These are phyloP conservation scores for Dittrichia graveolens DNA, from an alignment of 129 eudicot species.

Conservation along the genomic window DNA sequence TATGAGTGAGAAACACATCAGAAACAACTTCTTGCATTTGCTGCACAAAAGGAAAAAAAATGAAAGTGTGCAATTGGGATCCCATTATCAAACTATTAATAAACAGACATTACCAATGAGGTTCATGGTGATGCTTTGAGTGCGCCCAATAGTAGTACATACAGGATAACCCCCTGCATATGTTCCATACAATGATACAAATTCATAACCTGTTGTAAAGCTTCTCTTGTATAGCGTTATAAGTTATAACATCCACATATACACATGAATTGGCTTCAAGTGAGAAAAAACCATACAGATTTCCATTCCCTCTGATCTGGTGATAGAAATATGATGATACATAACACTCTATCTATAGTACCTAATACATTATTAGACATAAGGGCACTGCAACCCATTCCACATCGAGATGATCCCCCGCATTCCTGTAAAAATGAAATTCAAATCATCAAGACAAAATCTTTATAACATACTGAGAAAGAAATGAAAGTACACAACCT, in stretches of 20 bases:
- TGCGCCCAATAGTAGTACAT: constrained; percentile 68
- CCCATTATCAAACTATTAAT: neutral
- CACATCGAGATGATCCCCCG: constrained; percentile 82
- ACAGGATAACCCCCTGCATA: constrained; percentile 78
- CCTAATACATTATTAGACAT: constrained; percentile 60
- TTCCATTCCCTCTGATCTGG: neutral
- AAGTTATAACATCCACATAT: neutral
- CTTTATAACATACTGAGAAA: constrained; percentile 5
- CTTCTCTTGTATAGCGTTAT: neutral
- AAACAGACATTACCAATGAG: constrained; percentile 59
- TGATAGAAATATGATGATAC: constrained; percentile 10
- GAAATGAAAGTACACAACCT: neutral
- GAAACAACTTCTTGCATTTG: neutral
- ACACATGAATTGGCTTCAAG: neutral
- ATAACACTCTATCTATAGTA: constrained; percentile 23
- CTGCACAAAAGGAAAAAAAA: neutral
- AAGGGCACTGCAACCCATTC: constrained; percentile 95
- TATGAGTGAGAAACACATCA: neutral
- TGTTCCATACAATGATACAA: constrained; percentile 15
- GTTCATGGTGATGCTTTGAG: constrained; percentile 49
- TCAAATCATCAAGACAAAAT: constrained; percentile 22
- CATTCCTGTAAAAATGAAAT: constrained; percentile 57
- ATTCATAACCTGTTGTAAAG: constrained; percentile 12
- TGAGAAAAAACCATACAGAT: constrained; percentile 1
- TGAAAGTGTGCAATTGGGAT: neutral